Conservation (phyloP, 768 basidiomycete genomes). For the Lanmaoa rubissima region DNA sequence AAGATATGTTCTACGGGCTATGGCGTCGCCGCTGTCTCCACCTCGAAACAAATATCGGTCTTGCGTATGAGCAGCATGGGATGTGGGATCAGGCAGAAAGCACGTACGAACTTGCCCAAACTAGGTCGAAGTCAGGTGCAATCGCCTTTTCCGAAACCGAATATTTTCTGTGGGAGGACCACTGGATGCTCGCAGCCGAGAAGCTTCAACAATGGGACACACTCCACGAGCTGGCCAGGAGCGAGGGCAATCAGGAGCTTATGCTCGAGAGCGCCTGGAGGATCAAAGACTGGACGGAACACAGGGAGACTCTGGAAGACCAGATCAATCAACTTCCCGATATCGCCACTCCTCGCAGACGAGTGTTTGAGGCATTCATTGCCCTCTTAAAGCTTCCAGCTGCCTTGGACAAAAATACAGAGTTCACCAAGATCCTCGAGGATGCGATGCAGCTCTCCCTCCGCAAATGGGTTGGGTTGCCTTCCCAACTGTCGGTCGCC, state of each 20-base stretch:
- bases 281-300: slow-evolving; percentile 86
- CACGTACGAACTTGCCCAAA: slow-evolving; percentile 89
- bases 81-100: slow-evolving; percentile 93
- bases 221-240: slow-evolving; percentile 84
- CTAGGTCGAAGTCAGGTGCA: slow-evolving; percentile 72
- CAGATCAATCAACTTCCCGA: slow-evolving; percentile 80
- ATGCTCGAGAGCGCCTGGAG: slow-evolving; percentile 96
- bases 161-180: slow-evolving; percentile 98
- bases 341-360: slow-evolving; percentile 89
- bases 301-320: slow-evolving; percentile 74
- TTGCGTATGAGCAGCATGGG: slow-evolving; percentile 93
- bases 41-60: slow-evolving; percentile 81
- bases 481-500: slow-evolving; percentile 81
- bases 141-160: slow-evolving; percentile 93
- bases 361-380: slow-evolving; percentile 96
- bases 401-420: slow-evolving; percentile 77
- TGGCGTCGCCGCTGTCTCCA: slow-evolving; percentile 92
- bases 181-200: slow-evolving; percentile 94
- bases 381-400: slow-evolving; percentile 83
- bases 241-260: slow-evolving; percentile 88
- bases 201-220: slow-evolving; percentile 99
- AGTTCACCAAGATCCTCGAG: slow-evolving; percentile 86
- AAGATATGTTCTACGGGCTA: slow-evolving; percentile 95
- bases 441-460: slow-evolving; percentile 96
- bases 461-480: slow-evolving; percentile 92